A percentile compares a stretch with the other conserved stretches of the same genome.
Evolutionary conservation across 1,284 basidiomycete genomes (phyloP).

Genomic region (Kwoniella shivajii): DNA sequence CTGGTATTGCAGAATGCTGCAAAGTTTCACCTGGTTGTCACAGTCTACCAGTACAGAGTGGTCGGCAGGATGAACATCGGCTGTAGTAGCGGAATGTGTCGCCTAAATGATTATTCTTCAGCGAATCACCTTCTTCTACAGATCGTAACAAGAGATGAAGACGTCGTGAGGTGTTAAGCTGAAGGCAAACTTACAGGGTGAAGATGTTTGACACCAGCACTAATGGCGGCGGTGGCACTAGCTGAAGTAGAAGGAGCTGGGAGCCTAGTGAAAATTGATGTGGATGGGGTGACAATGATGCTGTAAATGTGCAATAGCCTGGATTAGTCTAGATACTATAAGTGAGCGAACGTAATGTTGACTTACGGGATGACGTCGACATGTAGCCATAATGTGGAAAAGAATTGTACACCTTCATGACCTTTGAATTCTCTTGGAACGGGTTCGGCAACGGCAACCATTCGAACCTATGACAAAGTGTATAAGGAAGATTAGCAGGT

Average conservation of each 20-base stretch:
- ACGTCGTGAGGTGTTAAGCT: not conserved
- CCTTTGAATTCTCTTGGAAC: constrained; percentile 34
- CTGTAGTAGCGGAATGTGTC: constrained; percentile 43
- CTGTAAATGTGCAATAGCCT: constrained; percentile 20
- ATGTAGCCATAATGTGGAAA: constrained; percentile 40
- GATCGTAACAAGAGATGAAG: not conserved
- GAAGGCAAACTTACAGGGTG: constrained; percentile 32
- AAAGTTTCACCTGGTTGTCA: constrained; percentile 39
- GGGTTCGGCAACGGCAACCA: constrained; percentile 41
- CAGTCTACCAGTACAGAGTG: constrained; percentile 48
- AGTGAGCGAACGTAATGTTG: constrained; percentile 1
- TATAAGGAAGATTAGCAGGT: not conserved
- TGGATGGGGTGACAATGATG: constrained; percentile 41
- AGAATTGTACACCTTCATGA: constrained; percentile 29
- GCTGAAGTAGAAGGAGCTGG: constrained; percentile 42
- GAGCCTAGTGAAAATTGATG: constrained; percentile 42
- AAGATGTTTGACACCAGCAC: constrained; percentile 40
- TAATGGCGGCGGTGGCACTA: constrained; percentile 42
- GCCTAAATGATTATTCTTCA: constrained; percentile 34
- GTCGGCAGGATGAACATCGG: constrained; percentile 29
- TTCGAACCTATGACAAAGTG: constrained; percentile 17
- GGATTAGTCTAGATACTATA: constrained; percentile 14
- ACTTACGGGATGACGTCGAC: constrained; percentile 47
- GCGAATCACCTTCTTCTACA: not conserved
- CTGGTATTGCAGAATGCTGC: constrained; percentile 42